phyloP scores from a whole-genome alignment of 148 eudicot genomes.

The Fallopia convolvulus region DNA sequence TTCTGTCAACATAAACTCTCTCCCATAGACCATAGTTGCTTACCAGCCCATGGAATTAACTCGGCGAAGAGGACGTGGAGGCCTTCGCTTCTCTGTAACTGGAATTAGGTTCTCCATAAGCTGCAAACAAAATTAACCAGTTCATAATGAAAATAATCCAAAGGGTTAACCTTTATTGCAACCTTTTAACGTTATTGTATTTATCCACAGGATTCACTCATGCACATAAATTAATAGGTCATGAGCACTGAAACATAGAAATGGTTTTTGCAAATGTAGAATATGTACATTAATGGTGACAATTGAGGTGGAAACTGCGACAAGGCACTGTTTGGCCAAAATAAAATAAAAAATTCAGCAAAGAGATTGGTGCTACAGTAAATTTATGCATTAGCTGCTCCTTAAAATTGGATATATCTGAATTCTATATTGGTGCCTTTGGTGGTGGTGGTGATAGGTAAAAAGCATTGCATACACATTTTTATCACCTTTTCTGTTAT shows the following conservation, averaged over 20 bases:
- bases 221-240: background rate
- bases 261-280: background rate
- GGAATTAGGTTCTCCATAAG: slow-evolving; percentile 9
- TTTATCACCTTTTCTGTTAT: background rate
- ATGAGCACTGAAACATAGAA: background rate
- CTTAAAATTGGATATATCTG: background rate
- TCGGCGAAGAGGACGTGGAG: slow-evolving; percentile 4
- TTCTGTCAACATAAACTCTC: background rate
- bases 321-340: background rate
- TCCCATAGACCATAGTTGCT: background rate
- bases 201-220: background rate
- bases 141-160: background rate
- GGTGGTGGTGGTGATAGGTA: background rate
- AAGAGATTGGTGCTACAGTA: background rate
- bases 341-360: background rate
- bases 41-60: slow-evolving; percentile 10
- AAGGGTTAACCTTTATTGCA: background rate
- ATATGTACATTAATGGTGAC: background rate
- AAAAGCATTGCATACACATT: background rate
- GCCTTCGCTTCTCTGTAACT: slow-evolving; percentile 13
- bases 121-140: background rate
- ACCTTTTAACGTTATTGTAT: background rate
- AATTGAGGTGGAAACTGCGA: background rate
- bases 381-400: background rate
- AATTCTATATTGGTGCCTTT: background rate